Evolutionary conservation across 768 basidiomycete species (phyloP), one percentile per base, ranked within the genome.

Genomic region (Paxillus involutus): DNA sequence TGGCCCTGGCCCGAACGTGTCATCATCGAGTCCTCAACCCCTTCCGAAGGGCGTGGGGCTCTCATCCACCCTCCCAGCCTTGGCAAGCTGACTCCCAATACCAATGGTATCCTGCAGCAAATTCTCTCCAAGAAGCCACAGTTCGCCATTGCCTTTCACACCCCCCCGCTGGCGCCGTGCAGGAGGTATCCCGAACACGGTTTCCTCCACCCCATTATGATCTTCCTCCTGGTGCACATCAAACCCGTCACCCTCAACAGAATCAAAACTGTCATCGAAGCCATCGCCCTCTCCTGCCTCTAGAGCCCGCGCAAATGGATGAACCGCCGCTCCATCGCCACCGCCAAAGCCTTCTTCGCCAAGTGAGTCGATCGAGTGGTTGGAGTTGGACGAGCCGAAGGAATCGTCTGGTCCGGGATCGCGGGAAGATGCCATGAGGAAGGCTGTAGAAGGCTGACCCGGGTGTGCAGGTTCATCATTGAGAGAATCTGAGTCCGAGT

Each of bases 171-270:
- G 64, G 44, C 82, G 72, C 55, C 79, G 78, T 35, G 75, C 80
- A 39, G 83, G 84, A 9, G 79, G 78, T 11, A 83, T 80, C 14
- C 89, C 89, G 69, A 91, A 90, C 50, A 90, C 70, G 12, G 89
- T 89, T 67, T 89, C 86, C 61, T 85, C 83, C 47, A 77, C 21
- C 21, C 21, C 73, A 24, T 57, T 63, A 39, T 65, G 69, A n/a
- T 65, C 72, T 24, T 53, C 63, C 4, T 26, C 58, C 35, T 49
- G 45, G 32, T 43, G 47, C 6, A 17, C 58, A 12, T 58, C 62
- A 36, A 73, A 72, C 47, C 65, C 72, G 52, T 69, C 70, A 54
- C 75, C 78, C 12, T 32, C 56, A 55, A 80, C 82, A 37, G 80
- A 79, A 48, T 79, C 80, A 46, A 75, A 77, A 16, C 74, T 77